Evolutionary conservation across 2,329 filamentous ascomycete genomes (phyloP).

Genomic region (Boeremia lycopersici): DNA sequence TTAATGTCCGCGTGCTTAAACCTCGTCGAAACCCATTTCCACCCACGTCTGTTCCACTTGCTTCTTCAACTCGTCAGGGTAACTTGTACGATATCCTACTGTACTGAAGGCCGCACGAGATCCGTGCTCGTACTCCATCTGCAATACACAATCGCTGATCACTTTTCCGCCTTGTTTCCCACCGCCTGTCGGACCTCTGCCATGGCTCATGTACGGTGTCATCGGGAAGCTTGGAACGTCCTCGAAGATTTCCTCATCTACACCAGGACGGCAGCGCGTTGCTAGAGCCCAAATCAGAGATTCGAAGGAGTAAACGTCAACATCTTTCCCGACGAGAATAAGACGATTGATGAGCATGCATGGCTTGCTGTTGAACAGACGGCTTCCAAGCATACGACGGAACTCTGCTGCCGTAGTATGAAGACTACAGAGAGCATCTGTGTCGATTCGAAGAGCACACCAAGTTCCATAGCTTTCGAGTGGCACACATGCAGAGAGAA

Average conservation of each 20-base stretch:
- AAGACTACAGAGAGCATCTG: conserved; percentile 4
- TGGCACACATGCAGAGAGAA: conserved; percentile 53
- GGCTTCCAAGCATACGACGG: conserved; percentile 46
- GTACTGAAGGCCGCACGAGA: neutral
- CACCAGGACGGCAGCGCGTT: conserved; percentile 55
- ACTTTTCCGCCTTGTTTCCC: neutral
- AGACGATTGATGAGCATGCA: conserved; percentile 53
- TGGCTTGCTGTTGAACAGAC: conserved; percentile 53
- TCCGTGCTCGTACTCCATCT: conserved; percentile 1
- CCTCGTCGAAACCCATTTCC: neutral
- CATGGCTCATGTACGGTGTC: conserved; percentile 3
- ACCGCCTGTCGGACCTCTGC: neutral
- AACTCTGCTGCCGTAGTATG: neutral
- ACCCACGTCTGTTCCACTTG: neutral
- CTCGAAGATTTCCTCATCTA: conserved; percentile 3
- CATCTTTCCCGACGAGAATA: conserved; percentile 56
- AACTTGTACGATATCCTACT: neutral
- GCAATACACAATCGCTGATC: neutral
- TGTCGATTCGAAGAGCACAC: conserved; percentile 42
- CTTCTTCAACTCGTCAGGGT: neutral
- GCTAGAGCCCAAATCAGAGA: conserved; percentile 58
- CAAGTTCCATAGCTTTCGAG: conserved; percentile 57
- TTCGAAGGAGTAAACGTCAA: conserved; percentile 54
- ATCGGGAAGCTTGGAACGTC: conserved; percentile 1
- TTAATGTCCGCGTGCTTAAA: neutral